Base-by-base conservation (phyloP, 495 filamentous ascomycete species). In the Xylaria intraflava region DNA sequence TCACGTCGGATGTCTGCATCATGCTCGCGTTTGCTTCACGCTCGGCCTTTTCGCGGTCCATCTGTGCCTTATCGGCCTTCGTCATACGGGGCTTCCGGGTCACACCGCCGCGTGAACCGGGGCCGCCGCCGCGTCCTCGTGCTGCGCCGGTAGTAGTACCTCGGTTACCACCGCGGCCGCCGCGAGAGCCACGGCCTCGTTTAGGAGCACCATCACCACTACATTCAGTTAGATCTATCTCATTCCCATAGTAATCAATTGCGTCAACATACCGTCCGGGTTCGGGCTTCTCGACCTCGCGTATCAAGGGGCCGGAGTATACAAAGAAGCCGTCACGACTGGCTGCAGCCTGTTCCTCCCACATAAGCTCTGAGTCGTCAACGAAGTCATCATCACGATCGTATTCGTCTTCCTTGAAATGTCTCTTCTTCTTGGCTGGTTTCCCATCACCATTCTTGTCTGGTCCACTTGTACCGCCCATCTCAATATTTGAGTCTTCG, bases 321-420 rank as follows among this genome's bases (percentile, higher is more conserved):
- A 92, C 88, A 61, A 91, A 92, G 71, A 91, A 93, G 4, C 89
- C 87, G 72, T 97, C 94, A 58, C 90, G 88, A 50, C 88, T 92
- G 19, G 90, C 90, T 16, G 90, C 89, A 19, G 93, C 92, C 66
- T 92, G 88, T 68, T 95, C 89, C 71, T 97, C 90, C 90, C 91
- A 98, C 7, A 92, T 79, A 72, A 96, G 63, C 64, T 98, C 93
- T 12, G 89, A 92, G 68, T 98, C 93, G 65, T 98, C 93, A 50
- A 98, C 92, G 66, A 98, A 98, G 30, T 90, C 92, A 63, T 98
- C 93, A 48, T 93, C 89, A 57, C 89, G 89, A 69, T 96, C 90
- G 62, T 98, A 98, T 55, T 95, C 88, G 61, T 98, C 93, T 56
- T 91, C 85, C 72, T 93, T 95, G 77, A 84, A 87, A 72, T 84